Conservation (phyloP, 225 moss, liverwort and hornwort species). For the Ulota crispa region DNA sequence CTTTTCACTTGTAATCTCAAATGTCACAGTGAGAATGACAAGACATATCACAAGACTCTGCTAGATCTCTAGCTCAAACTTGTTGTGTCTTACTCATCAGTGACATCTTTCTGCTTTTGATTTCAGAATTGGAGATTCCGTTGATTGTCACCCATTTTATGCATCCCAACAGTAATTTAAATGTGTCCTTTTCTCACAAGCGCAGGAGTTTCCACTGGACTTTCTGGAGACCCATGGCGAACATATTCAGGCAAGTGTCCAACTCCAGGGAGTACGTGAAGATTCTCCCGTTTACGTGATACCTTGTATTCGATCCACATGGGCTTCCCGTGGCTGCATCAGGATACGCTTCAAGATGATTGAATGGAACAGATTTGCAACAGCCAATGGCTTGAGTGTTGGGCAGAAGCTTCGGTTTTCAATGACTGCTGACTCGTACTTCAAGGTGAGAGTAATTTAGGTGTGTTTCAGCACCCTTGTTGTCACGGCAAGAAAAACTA, state of each 20-base stretch:
- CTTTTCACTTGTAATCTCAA: too few species aligned
- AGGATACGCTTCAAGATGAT: too few species aligned
- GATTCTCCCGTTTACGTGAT: neutral
- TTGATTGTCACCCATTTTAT: neutral
- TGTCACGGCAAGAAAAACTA: too few species aligned
- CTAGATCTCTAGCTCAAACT: neutral
- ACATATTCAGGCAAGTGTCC: neutral
- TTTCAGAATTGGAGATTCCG: too few species aligned
- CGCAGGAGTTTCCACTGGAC: neutral
- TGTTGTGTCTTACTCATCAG: neutral
- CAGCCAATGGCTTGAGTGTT: neutral
- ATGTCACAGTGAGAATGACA: too few species aligned
- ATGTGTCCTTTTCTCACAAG: neutral
- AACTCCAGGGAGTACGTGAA: constrained; percentile 13
- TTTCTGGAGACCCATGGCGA: neutral
- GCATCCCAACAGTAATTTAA: neutral
- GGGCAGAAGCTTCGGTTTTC: constrained; percentile 8
- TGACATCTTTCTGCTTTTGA: neutral
- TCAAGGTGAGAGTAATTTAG: neutral
- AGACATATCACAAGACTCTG: neutral
- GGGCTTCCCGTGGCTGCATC: rapidly evolving
- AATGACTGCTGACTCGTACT: neutral
- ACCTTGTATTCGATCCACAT: rapidly evolving
- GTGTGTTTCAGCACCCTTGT: neutral
- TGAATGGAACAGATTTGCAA: neutral